These are phyloP conservation scores for Kodamaea sp. DNA, from an alignment of 1,139 yeast species.

Conservation along the genomic window DNA sequence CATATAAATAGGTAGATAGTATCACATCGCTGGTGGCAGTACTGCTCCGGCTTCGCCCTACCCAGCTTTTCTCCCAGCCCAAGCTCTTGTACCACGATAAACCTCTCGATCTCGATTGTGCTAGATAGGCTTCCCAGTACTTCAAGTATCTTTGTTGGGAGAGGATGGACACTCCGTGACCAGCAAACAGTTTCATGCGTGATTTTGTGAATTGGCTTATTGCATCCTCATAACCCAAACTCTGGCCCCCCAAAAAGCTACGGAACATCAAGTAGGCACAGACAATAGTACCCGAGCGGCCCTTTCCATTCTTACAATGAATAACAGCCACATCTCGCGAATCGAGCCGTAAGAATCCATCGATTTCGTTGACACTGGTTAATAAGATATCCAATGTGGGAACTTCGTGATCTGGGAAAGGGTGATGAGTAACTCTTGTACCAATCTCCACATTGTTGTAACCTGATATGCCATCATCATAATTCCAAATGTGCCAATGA, in stretches of 20 bases:
- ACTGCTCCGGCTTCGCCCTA: no score
- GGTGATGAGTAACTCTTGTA: conserved; percentile 38
- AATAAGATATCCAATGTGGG: conserved; percentile 61
- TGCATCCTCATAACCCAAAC: conserved; percentile 40
- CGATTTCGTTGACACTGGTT: conserved; percentile 46
- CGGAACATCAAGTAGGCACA: conserved; percentile 66
- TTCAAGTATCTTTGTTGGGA: conserved; percentile 69
- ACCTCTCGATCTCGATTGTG: no score
- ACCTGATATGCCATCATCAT: conserved; percentile 47
- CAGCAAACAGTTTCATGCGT: conserved; percentile 60
- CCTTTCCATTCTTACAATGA: conserved; percentile 93
- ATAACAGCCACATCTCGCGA: conserved; percentile 49
- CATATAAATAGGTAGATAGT: conserved; percentile 3
- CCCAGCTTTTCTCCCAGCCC: no score
- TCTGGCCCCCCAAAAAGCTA: conserved; percentile 16
- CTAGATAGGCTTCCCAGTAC: conserved; percentile 53
- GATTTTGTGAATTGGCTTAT: conserved; percentile 51
- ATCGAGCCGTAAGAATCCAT: conserved; percentile 33
- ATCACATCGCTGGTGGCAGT: no score
- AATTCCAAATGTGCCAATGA: conserved; percentile 74
- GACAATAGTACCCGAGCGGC: conserved; percentile 78
- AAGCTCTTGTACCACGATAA: no score
- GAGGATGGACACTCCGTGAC: conserved; percentile 68
- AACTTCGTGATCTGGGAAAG: conserved; percentile 78
- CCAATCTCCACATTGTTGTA: conserved; percentile 46